Base-by-base conservation (phyloP, 1,284 basidiomycete species). In the Blastosporella zonata region DNA sequence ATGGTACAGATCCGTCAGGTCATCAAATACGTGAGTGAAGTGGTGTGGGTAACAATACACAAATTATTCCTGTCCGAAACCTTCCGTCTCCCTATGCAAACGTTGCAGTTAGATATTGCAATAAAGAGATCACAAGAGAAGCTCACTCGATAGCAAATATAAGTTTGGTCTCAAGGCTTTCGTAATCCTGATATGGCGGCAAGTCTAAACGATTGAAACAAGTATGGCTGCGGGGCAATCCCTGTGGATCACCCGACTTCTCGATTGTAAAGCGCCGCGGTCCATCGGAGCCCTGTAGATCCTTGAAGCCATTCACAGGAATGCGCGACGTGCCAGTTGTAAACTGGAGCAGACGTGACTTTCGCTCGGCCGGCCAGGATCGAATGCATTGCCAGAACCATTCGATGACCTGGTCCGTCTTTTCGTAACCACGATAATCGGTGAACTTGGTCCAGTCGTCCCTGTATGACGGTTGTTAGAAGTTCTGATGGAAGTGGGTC, bases 331-430 rank as follows among this genome's bases (percentile, higher is more conserved):
- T 99, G 35, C 97, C 97, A 3, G 97, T 99, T 6, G 95, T 94
- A 68, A 99, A 98, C 69, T 99, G 96, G 43, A 97, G 70, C 50
- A 98, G 72, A 7, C 96, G 87, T 40, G 90, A 91, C 73, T 98
- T 97, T 67, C 93, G 86, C 71, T 99, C 97, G 0, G 93, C 79
- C 6, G 96, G 94, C 96, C 96, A 99, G 45, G 87, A 86, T 48
- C 90, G 85, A 50, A 99, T 91, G 62, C 93, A 95, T 73, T 98
- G 89, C 97, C 97, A 99, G 82, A 99, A 99, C 97, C 97, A 99
- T 67, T 97, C 93, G 56, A 99, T 93, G 52, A 99, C 96, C 67
- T 95, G 88, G 67, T 96, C 93, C 22, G 82, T 88, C 70, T 87
- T 87, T 65, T 88, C 86, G 63, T 90, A 90, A 8, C 84, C 87